A percentile compares a stretch with the other conserved stretches of the same genome.
These are phyloP conservation scores for Cutaneotrichosporon curvatum DNA, from an alignment of 1,284 basidiomycete genomes.

Conservation along the genomic window DNA sequence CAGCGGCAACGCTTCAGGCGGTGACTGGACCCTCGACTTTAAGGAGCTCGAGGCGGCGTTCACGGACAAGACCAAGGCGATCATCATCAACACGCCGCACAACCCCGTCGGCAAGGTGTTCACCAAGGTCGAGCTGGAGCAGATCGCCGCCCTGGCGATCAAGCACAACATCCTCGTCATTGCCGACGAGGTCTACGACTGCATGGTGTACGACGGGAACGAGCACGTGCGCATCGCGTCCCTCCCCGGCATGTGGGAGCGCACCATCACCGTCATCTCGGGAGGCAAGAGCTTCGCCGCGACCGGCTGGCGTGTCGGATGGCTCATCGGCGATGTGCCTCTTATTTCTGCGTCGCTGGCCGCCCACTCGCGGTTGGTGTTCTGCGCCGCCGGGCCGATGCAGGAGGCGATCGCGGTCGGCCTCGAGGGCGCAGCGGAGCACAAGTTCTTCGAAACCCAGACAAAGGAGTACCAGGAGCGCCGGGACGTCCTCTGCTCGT, in stretches of 20 bases:
- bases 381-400: slow-evolving; percentile 83
- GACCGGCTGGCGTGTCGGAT: slow-evolving; percentile 94
- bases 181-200: slow-evolving; percentile 98
- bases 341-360: slow-evolving; percentile 82
- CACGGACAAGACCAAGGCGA: slow-evolving; percentile 80
- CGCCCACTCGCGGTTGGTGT: slow-evolving; percentile 87
- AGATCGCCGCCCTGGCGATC: slow-evolving; percentile 77
- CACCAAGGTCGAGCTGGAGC: slow-evolving; percentile 68
- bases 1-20: slow-evolving; percentile 56
- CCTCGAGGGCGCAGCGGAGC: slow-evolving; percentile 64
- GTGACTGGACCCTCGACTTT: slow-evolving; percentile 80
- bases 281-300: slow-evolving; percentile 92
- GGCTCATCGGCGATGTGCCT: slow-evolving; percentile 79
- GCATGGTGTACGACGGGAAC: slow-evolving; percentile 77
- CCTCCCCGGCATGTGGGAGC: slow-evolving; percentile 97
- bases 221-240: slow-evolving; percentile 87
- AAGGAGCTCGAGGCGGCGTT: slow-evolving; percentile 77
- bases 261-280: slow-evolving; percentile 73
- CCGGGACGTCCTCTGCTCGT: slow-evolving; percentile 62
- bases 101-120: slow-evolving; percentile 97
- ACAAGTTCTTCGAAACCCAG: slow-evolving; percentile 75
- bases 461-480: slow-evolving; percentile 72
- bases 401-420: slow-evolving; percentile 88
- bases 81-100: slow-evolving; percentile 91
- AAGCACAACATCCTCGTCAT: slow-evolving; percentile 90